Base-by-base conservation (phyloP, 495 filamentous ascomycete species). In the Aspergillus bridgeri region DNA sequence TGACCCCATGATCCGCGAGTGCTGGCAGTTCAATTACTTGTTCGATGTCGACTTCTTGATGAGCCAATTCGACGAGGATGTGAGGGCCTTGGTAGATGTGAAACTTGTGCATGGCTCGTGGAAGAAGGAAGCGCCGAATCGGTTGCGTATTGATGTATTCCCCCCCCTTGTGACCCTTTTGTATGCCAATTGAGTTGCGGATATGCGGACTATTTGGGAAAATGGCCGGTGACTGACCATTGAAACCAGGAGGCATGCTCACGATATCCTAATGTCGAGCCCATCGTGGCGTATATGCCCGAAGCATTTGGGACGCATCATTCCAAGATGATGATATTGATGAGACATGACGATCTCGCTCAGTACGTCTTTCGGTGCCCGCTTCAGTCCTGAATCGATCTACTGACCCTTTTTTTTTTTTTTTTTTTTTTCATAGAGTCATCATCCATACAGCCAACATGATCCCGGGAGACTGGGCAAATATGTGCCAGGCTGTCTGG, bases 401-500 rank as follows among this genome's bases (percentile, higher is more conserved):
- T 52, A 0, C 1, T 29, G 6, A 29, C 27, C 6, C 27, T 7
- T 29, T 29, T 6, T 7, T 1, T 29, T 29, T 6, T 7, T 1
- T 7, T 29, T 29, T 6, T 7, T 1, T n/a, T n/a, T n/a, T n/a
- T n/a, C n/a, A 38, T 24, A 82, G 80, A 49, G 73, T 96, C 17
- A 71, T 95, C 18, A 93, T 96, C 42, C 89, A 94, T 59, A 97
- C 92, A 0, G 90, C 90, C 11, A 96, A 97, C 61, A 89, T 96
- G 84, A 92, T 96, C 45, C 67, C 77, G 21, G 79, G 83, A 48
- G 92, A 97, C 73, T 97, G 92, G 92, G 77, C 73, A 7, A 91
- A 92, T 62, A 89, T 96, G 90, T 86, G 84, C 0, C 90, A 97
- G 65, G 91, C 86, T 2, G 83, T 86, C 20, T 97, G 92, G 92